Evolutionary conservation across 192 early-diverging fungal species (phyloP).

Genomic region (Backusella tarrabulga): DNA sequence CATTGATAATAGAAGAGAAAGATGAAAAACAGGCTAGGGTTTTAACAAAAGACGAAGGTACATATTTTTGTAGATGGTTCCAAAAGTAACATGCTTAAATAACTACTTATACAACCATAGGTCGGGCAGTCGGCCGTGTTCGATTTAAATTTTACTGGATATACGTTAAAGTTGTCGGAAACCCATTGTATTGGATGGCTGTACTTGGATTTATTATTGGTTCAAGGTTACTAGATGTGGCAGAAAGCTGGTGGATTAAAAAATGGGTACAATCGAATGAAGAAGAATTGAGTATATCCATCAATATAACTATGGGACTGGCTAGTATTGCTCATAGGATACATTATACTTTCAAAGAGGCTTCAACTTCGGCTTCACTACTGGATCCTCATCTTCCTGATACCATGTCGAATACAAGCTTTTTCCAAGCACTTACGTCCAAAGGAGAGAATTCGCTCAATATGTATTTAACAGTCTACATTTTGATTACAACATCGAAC

Average conservation of each 20-base stretch:
- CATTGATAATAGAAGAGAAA: not conserved
- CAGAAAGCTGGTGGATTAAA: constrained; percentile 66
- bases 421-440: not conserved
- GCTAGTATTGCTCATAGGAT: not conserved
- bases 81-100: not conserved
- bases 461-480: constrained; percentile 62
- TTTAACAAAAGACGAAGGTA: constrained; percentile 50
- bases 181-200: constrained; percentile 58
- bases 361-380: not conserved
- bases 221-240: constrained; percentile 44
- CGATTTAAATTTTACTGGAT: constrained; percentile 68
- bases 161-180: constrained; percentile 71
- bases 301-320: not conserved
- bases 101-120: constrained; percentile 16
- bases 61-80: not conserved
- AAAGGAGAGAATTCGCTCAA: constrained; percentile 7
- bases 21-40: constrained; percentile 29
- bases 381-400: not conserved
- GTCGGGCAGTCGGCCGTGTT: constrained; percentile 75
- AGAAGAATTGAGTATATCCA: not conserved
- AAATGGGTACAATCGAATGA: constrained; percentile 47
- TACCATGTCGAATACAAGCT: not conserved
- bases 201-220: constrained; percentile 40
- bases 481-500: constrained; percentile 41
- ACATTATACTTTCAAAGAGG: not conserved